A percentile compares a stretch with the other conserved stretches of the same genome.
These are phyloP conservation scores for Tremellales sp. DNA, from an alignment of 1,284 basidiomycete species.

Conservation along the genomic window DNA sequence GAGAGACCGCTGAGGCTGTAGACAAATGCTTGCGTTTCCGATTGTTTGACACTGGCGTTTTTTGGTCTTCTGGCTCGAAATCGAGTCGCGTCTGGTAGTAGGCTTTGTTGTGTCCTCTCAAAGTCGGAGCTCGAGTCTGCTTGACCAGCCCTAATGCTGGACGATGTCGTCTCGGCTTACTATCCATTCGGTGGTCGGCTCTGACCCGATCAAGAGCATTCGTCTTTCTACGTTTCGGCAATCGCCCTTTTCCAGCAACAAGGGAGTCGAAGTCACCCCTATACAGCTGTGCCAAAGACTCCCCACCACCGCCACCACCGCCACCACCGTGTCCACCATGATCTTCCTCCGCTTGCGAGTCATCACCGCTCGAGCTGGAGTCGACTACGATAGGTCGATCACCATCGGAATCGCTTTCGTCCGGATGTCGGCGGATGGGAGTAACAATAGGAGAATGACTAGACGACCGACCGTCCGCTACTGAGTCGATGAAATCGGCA, in stretches of 20 bases:
- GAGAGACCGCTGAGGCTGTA: background rate
- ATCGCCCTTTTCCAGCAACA: conserved; percentile 16
- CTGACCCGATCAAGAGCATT: background rate
- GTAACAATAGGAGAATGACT: background rate
- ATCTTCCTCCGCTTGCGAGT: conserved; percentile 36
- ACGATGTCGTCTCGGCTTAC: background rate
- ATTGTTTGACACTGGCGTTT: conserved; percentile 12
- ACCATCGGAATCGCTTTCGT: conserved; percentile 6
- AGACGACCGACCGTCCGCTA: background rate
- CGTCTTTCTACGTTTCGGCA: background rate
- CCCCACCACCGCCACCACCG: background rate
- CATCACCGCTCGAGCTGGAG: conserved; percentile 12
- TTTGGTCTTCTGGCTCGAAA: conserved; percentile 19
- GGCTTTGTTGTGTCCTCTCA: background rate
- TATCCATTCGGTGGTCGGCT: background rate
- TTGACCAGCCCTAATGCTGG: conserved; percentile 24
- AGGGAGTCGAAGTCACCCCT: conserved; percentile 42
- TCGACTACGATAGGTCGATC: background rate
- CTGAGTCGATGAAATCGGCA: conserved; percentile 12
- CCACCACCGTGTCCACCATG: conserved; percentile 13
- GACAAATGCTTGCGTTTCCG: conserved; percentile 4
- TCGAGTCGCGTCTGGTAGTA: conserved; percentile 33
- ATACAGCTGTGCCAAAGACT: conserved; percentile 31
- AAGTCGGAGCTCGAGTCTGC: conserved; percentile 2
- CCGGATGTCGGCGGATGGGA: conserved; percentile 1